Base-by-base conservation (phyloP, 2,329 filamentous ascomycete species). In the Pseudophaeomoniella oleicola region DNA sequence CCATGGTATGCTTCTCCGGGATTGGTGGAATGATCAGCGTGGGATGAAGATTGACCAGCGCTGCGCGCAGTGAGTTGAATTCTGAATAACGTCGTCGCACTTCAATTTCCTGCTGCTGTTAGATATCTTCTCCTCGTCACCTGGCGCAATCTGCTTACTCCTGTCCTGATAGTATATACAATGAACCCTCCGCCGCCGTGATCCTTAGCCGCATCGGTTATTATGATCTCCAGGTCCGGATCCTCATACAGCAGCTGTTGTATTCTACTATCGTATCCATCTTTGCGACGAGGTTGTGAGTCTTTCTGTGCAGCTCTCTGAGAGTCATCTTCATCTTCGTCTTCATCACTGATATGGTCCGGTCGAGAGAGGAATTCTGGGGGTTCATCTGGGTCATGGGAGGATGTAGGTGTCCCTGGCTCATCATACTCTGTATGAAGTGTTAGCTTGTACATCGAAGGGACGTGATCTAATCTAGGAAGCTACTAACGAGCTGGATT, bases 171-270 rank as follows among this genome's bases (percentile, higher is more conserved):
- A 9, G 88, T 94, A 60, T 98, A 98, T 22, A 93, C 87, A 50
- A 98, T 98, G 54, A 84, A 94, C 61, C 84, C 80, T 38, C 86
- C 86, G 46, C 82, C 87, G 57, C 96, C 88, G 43, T 78, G 63
- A 58, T 88, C 94, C 72, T 98, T 98, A 40, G 90, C 90, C 3
- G 92, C 90, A 53, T 94, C 83, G 2, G 82, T 88, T 48, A 98
- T 98, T 41, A 92, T 59, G 45, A 98, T 92, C 41, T 85, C 78
- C 47, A 92, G 71, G 38, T 88, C 80, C 1, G 86, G 87, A 45
- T 94, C 84, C 62, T 98, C 90, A 56, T 94, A 93, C 33, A 98
- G 76, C 41, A 94, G 88, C 67, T 98, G 90, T 62, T 98, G 88
- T 46, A 98, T 87, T 36, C 90, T 79, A 56, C 88, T 94, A 54